phyloP scores from a whole-genome alignment of 2,329 filamentous ascomycete species.

The Chaetomium sp. region DNA sequence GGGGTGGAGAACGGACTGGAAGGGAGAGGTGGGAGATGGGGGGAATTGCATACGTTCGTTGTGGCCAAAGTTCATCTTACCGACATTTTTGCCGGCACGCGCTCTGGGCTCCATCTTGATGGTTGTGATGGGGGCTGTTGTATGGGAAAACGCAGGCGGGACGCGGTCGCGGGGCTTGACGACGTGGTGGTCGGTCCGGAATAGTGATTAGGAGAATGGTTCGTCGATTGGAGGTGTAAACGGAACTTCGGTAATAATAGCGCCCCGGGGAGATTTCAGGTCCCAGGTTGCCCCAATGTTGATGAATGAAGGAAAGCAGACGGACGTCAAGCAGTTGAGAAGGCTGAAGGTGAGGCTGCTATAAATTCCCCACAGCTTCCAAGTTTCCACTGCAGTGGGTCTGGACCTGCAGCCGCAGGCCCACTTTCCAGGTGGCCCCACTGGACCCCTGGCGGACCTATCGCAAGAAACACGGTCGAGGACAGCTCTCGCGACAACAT shows the following conservation, averaged over 20 bases:
- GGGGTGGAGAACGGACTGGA: constrained; percentile 7
- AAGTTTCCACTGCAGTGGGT: not conserved
- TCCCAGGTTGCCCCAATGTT: too few species aligned
- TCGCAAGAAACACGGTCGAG: not conserved
- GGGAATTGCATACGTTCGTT: constrained; percentile 54
- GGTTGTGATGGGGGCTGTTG: not conserved
- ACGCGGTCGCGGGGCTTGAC: too few species aligned
- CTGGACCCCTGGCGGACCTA: not conserved
- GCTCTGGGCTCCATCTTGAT: constrained; percentile 67
- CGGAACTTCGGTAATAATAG: not conserved
- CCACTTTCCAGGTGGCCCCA: not conserved
- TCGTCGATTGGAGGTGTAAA: not conserved
- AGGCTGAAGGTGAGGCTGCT: not conserved
- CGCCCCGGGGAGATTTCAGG: too few species aligned
- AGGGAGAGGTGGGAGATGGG: not conserved
- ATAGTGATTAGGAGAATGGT: not conserved
- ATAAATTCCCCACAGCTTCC: not conserved
- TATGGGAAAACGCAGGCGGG: not conserved
- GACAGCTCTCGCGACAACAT: not conserved
- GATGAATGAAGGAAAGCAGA: too few species aligned
- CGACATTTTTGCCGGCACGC: constrained; percentile 71
- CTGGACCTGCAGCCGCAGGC: not conserved
- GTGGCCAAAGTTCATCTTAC: constrained; percentile 71
- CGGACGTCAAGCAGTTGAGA: not conserved
- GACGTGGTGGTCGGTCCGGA: not conserved